phyloP scores from a whole-genome alignment of 2,329 filamentous ascomycete species.

The Phialophora macrospora region DNA sequence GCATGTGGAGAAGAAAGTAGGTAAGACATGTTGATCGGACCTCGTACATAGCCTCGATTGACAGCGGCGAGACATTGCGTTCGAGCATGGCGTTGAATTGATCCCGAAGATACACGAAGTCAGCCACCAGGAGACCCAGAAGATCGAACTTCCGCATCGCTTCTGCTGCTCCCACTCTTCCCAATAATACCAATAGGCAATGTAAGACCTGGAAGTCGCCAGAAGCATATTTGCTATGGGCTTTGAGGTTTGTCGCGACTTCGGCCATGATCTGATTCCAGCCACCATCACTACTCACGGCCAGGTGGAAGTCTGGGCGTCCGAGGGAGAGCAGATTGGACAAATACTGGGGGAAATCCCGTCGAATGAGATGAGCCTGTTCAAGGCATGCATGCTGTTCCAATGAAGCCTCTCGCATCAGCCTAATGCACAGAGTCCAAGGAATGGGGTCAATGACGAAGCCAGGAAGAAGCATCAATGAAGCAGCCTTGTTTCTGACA shows the following conservation, averaged over 20 bases:
- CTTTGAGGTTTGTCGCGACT: constrained; percentile 21
- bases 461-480: constrained; percentile 6
- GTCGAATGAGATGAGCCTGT: constrained; percentile 41
- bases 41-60: constrained; percentile 31
- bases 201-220: constrained; percentile 32
- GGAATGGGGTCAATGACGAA: constrained; percentile 29
- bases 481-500: constrained; percentile 49
- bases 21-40: constrained; percentile 22
- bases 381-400: constrained; percentile 59
- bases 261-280: constrained; percentile 24
- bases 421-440: constrained; percentile 62
- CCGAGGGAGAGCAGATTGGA: constrained; percentile 25
- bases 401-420: constrained; percentile 73
- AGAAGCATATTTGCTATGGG: constrained; percentile 25
- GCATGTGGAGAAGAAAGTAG: constrained; percentile 52
- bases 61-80: constrained; percentile 15
- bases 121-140: constrained; percentile 26
- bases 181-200: constrained; percentile 21
- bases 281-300: constrained; percentile 27
- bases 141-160: constrained; percentile 28
- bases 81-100: constrained; percentile 18
- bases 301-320: constrained; percentile 10
- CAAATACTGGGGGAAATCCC: constrained; percentile 35
- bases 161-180: constrained; percentile 3
- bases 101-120: constrained; percentile 27